A percentile compares a stretch with the other conserved stretches of the same genome.
These are phyloP conservation scores for Cladosporium velox DNA, from an alignment of 2,329 filamentous ascomycete species.

Conservation along the genomic window DNA sequence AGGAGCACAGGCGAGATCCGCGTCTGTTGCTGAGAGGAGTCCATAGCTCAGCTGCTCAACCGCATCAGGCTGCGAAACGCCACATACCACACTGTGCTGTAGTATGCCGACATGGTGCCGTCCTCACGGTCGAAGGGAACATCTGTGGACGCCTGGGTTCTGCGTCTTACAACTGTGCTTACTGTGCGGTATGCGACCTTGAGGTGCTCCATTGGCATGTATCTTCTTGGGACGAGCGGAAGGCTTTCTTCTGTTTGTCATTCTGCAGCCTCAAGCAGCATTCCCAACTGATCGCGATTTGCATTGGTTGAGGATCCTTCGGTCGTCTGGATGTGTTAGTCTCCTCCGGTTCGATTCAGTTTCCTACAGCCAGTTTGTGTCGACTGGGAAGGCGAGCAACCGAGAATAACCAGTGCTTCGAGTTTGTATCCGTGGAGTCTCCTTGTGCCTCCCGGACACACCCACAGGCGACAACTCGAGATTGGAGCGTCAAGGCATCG, in stretches of 20 bases:
- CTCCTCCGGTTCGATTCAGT: neutral
- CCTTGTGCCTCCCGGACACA: neutral
- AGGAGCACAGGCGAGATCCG: neutral
- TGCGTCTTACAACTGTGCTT: neutral
- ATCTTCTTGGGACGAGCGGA: conserved; percentile 10
- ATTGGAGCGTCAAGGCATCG: neutral
- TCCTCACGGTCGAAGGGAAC: conserved; percentile 6
- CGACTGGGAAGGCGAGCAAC: neutral
- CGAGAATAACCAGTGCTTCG: neutral
- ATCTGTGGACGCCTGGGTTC: neutral
- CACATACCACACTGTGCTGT: neutral
- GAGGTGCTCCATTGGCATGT: neutral
- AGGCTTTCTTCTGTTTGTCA: neutral
- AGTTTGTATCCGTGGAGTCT: neutral
- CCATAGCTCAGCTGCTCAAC: neutral
- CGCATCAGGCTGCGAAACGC: neutral
- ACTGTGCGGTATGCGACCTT: neutral
- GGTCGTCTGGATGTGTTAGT: neutral
- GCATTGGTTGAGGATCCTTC: conserved; percentile 3
- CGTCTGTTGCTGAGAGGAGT: neutral
- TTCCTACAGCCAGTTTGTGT: neutral
- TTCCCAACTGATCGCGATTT: neutral
- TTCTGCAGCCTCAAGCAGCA: neutral
- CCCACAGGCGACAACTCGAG: neutral
- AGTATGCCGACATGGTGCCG: conserved; percentile 5